phyloP scores from a whole-genome alignment of 148 eudicot genomes.

The Vaccinium vitisidaea region DNA sequence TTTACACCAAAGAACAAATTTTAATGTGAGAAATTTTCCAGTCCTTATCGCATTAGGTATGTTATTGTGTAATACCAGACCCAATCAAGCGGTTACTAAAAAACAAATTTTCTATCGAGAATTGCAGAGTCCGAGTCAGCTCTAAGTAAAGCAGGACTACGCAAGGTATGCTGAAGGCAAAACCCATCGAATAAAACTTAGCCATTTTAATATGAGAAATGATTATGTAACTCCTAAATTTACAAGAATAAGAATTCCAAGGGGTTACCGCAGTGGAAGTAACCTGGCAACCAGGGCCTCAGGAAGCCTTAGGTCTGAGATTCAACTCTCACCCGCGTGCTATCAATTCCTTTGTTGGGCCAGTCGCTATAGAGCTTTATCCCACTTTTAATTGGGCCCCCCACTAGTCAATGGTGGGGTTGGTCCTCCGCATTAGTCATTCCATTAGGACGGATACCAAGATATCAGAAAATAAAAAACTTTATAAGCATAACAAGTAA shows the following conservation, averaged over 20 bases:
- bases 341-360: background rate
- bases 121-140: background rate
- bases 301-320: background rate
- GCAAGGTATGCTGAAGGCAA: background rate
- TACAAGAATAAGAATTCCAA: background rate
- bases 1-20: background rate
- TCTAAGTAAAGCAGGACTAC: conserved; percentile 1
- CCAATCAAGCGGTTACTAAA: background rate
- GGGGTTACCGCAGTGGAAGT: background rate
- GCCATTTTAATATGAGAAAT: background rate
- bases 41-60: background rate
- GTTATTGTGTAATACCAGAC: background rate
- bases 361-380: background rate
- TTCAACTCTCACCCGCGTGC: background rate
- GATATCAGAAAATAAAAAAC: background rate
- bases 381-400: background rate
- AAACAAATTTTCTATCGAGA: background rate
- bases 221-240: background rate
- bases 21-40: background rate
- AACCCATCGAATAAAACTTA: background rate
- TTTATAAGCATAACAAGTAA: background rate
- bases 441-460: background rate
- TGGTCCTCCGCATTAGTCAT: background rate
- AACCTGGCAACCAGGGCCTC: background rate
- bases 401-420: background rate